Base-by-base conservation (phyloP, 2,329 filamentous ascomycete species). In the Parasarocladium wereldwijsianum region DNA sequence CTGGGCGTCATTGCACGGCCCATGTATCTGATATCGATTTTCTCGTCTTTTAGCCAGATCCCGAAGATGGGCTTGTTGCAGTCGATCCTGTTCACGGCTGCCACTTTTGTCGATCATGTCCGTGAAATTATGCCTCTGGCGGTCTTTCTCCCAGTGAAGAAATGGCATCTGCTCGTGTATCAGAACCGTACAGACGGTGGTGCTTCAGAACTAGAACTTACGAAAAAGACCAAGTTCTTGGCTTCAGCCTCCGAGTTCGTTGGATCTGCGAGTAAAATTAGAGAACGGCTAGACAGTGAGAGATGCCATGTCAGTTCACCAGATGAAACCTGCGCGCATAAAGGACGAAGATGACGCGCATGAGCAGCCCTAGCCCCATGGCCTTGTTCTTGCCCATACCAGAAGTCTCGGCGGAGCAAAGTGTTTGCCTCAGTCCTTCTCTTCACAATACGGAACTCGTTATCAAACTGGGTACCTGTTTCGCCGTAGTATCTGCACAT, bases 61-160 rank as follows among this genome's bases (percentile, higher is more conserved):
- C n/a, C n/a, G n/a, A n/a, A n/a, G n/a, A n/a, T n/a, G n/a, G n/a
- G n/a, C n/a, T n/a, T n/a, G n/a, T 24, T 24, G 12, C 22, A 13
- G 22, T 24, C 15, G 6, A n/a, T 8, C 20, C 20, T 24, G n/a
- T 24, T 11, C 7, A 13, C 6, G 7, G 6, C 22, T 24, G 6
- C 15, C n/a, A 24, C 22, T 24, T 11, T 23, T 17, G 4, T 19
- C 15, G 8, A 57, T 53, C 14, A 47, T 37, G 0, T 28, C 34
- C 0, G 47, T 40, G 10, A 52, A 43, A 5, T 39, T 40, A 0
- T 44, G 39, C 4, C 46, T 44, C 24, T 42, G 50, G 1, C 45
- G 40, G 8, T 54, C 51, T 0, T 48, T 54, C 19, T 60, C 55
- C 54, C 55, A 60, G 15, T 60, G 54, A 2, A 59, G 45, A 24